Conservation (phyloP, 1,139 yeast species). For the Pichia sp. region DNA sequence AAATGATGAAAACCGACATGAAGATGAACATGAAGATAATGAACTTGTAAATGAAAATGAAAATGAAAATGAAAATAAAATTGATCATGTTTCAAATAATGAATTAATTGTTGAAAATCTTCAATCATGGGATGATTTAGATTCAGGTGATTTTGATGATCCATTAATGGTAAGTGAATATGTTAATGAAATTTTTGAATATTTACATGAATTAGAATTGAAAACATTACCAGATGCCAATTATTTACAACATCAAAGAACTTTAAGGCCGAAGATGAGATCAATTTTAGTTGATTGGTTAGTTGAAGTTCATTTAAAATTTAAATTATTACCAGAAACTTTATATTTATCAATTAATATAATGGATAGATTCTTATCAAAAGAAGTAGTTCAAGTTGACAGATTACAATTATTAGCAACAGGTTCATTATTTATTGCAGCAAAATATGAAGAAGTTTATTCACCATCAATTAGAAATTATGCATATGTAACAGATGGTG, state of each 20-base stretch:
- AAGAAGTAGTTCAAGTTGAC: conserved; percentile 73
- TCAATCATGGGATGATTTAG: conserved; percentile 83
- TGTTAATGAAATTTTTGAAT: conserved; percentile 79
- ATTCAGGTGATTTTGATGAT: conserved; percentile 85
- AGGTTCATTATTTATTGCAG: conserved; percentile 84
- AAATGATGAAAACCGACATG: neutral
- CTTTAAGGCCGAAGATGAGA: conserved; percentile 78
- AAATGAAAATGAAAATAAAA: neutral
- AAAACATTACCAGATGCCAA: conserved; percentile 74
- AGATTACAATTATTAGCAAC: conserved; percentile 87
- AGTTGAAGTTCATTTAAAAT: conserved; percentile 84
- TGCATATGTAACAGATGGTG: conserved; percentile 83
- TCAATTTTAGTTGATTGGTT: conserved; percentile 92
- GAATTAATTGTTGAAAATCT: neutral
- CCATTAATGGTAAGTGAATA: conserved; percentile 95
- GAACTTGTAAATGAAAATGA: neutral
- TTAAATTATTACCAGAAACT: conserved; percentile 85
- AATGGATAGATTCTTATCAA: conserved; percentile 85
- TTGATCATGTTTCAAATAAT: neutral
- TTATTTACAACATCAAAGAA: conserved; percentile 69
- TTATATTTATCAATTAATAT: conserved; percentile 81
- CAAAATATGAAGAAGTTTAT: conserved; percentile 92
- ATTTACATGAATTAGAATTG: conserved; percentile 66
- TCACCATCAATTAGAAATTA: conserved; percentile 85
- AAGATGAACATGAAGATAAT: neutral